Base-by-base conservation (phyloP, 2,329 filamentous ascomycete genomes). In the Alternaria triticimaculans region DNA sequence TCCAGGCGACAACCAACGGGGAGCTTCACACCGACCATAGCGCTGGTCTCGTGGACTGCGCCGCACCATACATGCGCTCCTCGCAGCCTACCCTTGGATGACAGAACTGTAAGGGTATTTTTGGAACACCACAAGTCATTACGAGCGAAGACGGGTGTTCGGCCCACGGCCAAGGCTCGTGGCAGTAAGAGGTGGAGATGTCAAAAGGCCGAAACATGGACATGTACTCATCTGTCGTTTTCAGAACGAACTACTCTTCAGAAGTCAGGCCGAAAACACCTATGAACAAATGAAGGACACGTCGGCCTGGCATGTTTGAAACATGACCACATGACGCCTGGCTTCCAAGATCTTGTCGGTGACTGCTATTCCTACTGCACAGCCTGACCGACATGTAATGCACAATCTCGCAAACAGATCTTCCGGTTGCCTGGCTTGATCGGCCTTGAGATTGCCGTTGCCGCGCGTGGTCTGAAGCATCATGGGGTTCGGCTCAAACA, bases 401-500 rank as follows among this genome's bases (percentile, higher is more conserved):
- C 51, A 43, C 62, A 75, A 72, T 76, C 21, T 72, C 71, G 69
- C 70, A 63, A 71, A 69, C 61, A 56, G 68, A 59, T 50, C 51
- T 71, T 69, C 69, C 70, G 68, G 46, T 55, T 51, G 61, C 41
- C 54, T 62, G 49, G 26, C 62, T 48, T 49, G 21, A 26, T 58
- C 49, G 55, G 59, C 62, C 45, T 64, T 37, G 28, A 18, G 20
- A 26, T 55, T 51, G 25, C 62, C 59, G 62, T 55, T 55, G 57
- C 51, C 56, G 55, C 33, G 33, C 37, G 20, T 37, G 28, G 62
- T 66, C 64, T 76, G 75, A 72, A 60, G 74, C 69, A 75, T 21
- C 15, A 28, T 37, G 57, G 18, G 49, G 23, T 25, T 41, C n/a
- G 33, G 57, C 76, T 79, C 74, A 78, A 78, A 80, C 78, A 63